A percentile compares a stretch with the other conserved stretches of the same genome.
Evolutionary conservation across 2,329 filamentous ascomycete species (phyloP).

Genomic region (Capronia epimyces): DNA sequence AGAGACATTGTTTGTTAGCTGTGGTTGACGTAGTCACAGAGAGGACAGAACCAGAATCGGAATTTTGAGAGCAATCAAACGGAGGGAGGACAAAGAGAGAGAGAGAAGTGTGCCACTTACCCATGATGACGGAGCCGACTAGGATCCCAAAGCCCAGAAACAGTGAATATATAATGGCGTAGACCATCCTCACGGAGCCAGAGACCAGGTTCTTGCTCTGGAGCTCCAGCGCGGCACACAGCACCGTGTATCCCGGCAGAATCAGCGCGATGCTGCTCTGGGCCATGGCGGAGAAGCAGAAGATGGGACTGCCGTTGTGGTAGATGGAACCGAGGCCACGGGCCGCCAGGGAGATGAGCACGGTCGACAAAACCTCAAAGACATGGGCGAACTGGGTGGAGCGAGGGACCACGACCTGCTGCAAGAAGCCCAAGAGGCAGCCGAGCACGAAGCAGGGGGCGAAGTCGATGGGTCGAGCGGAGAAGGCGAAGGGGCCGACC

Average conservation of each 20-base stretch:
- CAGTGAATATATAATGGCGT: conserved; percentile 67
- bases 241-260: conserved; percentile 62
- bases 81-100: conserved; percentile 26
- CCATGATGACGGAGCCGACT: conserved; percentile 60
- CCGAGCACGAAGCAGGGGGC: conserved; percentile 55
- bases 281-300: conserved; percentile 67
- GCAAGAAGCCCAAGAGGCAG: not conserved
- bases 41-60: too few relatives aligned
- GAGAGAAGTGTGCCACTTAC: conserved; percentile 31
- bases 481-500: conserved; percentile 76
- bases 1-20: conserved; percentile 36
- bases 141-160: conserved; percentile 69
- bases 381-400: conserved; percentile 64
- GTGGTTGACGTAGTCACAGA: too few relatives aligned
- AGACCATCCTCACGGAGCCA: conserved; percentile 68
- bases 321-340: conserved; percentile 64
- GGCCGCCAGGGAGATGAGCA: conserved; percentile 63
- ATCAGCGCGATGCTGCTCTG: conserved; percentile 73
- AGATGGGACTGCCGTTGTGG: conserved; percentile 46
- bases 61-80: too few relatives aligned
- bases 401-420: conserved; percentile 53
- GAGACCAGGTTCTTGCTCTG: conserved; percentile 65
- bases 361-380: conserved; percentile 59
- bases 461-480: conserved; percentile 69
- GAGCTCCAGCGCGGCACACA: conserved; percentile 58